These are phyloP conservation scores for Elaeis oleifera DNA, from an alignment of 202 grass and related monocot genomes.

Conservation along the genomic window DNA sequence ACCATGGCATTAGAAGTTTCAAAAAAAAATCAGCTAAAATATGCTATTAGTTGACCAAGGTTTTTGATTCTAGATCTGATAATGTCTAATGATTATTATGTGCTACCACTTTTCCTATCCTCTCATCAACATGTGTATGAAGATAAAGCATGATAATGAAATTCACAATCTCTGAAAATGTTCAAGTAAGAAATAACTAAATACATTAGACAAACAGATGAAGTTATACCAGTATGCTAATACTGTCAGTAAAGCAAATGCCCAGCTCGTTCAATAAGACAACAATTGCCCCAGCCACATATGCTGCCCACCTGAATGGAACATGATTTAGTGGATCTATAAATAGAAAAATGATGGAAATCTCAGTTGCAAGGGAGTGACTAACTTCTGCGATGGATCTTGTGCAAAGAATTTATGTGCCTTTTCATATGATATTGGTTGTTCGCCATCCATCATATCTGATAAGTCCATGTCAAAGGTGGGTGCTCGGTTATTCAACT, in stretches of 20 bases:
- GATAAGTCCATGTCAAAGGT: slow-evolving; percentile 94
- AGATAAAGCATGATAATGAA: no score
- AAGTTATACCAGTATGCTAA: slow-evolving; percentile 71
- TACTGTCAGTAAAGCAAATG: slow-evolving; percentile 66
- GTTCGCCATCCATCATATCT: slow-evolving; percentile 81
- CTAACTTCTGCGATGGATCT: slow-evolving; percentile 88
- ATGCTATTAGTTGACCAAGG: no score
- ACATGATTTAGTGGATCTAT: no score
- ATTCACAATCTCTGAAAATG: no score
- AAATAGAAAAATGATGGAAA: slow-evolving; percentile 1
- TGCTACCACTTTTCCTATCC: no score
- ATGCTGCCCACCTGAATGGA: slow-evolving; percentile 79
- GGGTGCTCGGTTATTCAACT: slow-evolving; percentile 84
- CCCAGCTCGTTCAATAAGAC: slow-evolving; percentile 90
- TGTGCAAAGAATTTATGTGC: slow-evolving; percentile 60
- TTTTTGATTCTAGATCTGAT: no score
- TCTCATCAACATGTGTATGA: no score
- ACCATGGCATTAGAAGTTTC: no score
- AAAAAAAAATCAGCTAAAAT: no score
- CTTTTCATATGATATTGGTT: slow-evolving; percentile 78
- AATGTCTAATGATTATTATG: no score
- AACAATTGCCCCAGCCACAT: slow-evolving; percentile 94
- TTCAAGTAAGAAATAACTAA: no score
- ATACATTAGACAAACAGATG: background rate
- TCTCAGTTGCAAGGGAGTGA: slow-evolving; percentile 8